phyloP scores from a whole-genome alignment of 1,284 basidiomycete species.

The Phellopilus nigrolimitatus region DNA sequence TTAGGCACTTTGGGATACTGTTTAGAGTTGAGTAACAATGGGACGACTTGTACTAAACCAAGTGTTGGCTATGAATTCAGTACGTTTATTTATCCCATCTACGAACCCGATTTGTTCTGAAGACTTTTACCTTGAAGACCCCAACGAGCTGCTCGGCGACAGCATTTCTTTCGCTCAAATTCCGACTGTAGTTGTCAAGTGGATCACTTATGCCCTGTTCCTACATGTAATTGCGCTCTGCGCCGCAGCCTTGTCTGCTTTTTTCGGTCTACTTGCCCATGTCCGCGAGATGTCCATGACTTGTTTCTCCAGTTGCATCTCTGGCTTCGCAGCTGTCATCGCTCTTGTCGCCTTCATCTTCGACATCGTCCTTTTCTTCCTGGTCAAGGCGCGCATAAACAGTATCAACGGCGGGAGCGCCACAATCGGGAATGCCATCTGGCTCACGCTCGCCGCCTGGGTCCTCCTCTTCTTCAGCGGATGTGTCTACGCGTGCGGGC shows the following conservation, averaged over 20 bases:
- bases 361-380: constrained; percentile 81
- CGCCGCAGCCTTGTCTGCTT: constrained; percentile 61
- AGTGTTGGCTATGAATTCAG: constrained; percentile 80
- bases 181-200: constrained; percentile 76
- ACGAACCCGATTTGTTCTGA: too few species aligned
- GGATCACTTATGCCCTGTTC: constrained; percentile 85
- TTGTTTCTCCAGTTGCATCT: constrained; percentile 79
- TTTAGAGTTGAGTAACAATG: constrained; percentile 41
- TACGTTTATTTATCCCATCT: too few species aligned
- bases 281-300: constrained; percentile 80
- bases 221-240: constrained; percentile 82
- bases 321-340: constrained; percentile 70
- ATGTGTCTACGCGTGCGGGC: constrained; percentile 77
- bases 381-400: constrained; percentile 76
- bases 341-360: constrained; percentile 81
- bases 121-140: constrained; percentile 56
- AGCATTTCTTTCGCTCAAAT: constrained; percentile 54
- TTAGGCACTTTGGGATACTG: constrained; percentile 89
- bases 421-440: constrained; percentile 72
- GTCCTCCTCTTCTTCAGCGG: constrained; percentile 78
- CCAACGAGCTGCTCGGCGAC: constrained; percentile 74
- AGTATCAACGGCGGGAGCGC: constrained; percentile 69
- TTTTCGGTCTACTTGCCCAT: constrained; percentile 81
- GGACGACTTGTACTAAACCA: constrained; percentile 70
- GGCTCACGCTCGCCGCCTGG: constrained; percentile 85